Evolutionary conservation across 164 flowering plant genomes (phyloP), one percentile per base, ranked within the genome.

Genomic region (Kalanchoe fedtschenkoi): DNA sequence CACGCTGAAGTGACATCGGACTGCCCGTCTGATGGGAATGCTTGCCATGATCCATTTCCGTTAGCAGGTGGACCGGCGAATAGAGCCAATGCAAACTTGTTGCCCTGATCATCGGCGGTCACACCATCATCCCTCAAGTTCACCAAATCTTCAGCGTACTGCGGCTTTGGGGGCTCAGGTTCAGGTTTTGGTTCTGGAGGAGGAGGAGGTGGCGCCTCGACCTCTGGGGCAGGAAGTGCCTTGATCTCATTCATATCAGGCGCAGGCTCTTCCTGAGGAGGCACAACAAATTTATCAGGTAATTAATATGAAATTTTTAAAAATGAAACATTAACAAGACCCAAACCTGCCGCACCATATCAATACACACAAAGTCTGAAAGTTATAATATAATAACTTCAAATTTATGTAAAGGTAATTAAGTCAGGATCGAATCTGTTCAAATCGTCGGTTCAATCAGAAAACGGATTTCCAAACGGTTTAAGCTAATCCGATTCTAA

Each of bases 211-310:
- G 38, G 38, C 10, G 79, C 66, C 39, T 67, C 65, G 66, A 43
- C 69, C 67, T 83, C 90, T 0, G 87, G 90, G 2, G 90, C 63
- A 34, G 90, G 90, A 56, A 85, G 69, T 0, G 90, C 90, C 71
- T 83, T 85, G 13, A 85, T 81, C 62, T 80, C 87, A 66, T 82
- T 82, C 87, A 82, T 82, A 66, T 81, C 80, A 0, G 70, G 81
- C 2, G 61, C 77, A 0, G 80, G 81, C 69, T 82, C 82, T 66
- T 68, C 80, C 6, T 60, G 66, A 28, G 62, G 60, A 2, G 30
- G 74, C 14, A 69, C 72, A 21, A 67, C 57, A 0, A 38, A 19
- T 60, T 64, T 66, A 53, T 64, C 77, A n/a, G n/a, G n/a, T n/a
- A n/a, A n/a, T n/a, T n/a, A n/a, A n/a, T n/a, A n/a, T n/a, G n/a